These are phyloP conservation scores for Alternaria sp. DNA, from an alignment of 2,329 filamentous ascomycete genomes.

Conservation along the genomic window DNA sequence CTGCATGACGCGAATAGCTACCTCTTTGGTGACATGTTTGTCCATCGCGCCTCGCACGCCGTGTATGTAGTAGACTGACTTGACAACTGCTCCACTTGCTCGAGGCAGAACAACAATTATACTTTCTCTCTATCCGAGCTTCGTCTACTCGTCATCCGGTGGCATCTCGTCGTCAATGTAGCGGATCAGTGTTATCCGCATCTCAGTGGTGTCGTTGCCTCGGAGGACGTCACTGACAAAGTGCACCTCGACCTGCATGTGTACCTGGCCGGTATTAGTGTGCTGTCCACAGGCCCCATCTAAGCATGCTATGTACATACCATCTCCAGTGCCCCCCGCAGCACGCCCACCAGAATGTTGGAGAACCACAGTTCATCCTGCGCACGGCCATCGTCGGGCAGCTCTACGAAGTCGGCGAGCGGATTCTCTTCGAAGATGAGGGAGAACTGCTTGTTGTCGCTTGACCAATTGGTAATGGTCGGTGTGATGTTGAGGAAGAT, in stretches of 20 bases:
- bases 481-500: constrained; percentile 98
- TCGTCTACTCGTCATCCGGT: constrained; percentile 83
- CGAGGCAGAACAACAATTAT: neutral
- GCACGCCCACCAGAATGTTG: constrained; percentile 92
- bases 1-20: neutral
- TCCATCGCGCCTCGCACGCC: neutral
- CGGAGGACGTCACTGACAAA: constrained; percentile 93
- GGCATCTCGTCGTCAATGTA: constrained; percentile 99
- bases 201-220: constrained; percentile 96
- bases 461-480: constrained; percentile 92
- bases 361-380: constrained; percentile 99
- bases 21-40: neutral
- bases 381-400: constrained; percentile 92
- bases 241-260: constrained; percentile 98
- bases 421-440: constrained; percentile 97
- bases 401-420: constrained; percentile 93
- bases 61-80: neutral
- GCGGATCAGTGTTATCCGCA: constrained; percentile 88
- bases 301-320: constrained; percentile 57
- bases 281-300: neutral
- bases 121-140: neutral
- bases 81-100: constrained; percentile 4
- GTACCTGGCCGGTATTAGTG: constrained; percentile 62
- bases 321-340: constrained; percentile 94
- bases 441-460: constrained; percentile 95